Evolutionary conservation across 768 basidiomycete species (phyloP), one percentile per base, ranked within the genome.

Genomic region (Trametes elegans): DNA sequence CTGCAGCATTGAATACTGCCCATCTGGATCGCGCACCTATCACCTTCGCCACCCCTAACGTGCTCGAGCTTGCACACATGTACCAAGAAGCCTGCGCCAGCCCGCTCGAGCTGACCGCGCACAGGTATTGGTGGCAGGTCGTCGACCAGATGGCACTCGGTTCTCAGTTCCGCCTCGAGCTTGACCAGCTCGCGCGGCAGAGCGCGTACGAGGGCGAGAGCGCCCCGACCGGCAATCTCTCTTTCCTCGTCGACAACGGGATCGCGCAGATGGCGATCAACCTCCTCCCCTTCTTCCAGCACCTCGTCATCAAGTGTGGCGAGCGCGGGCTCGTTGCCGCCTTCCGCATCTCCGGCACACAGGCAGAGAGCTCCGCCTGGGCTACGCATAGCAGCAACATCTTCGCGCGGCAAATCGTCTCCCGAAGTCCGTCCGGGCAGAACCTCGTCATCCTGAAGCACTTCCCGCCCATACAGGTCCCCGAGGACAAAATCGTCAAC

Each of bases 231-330:
- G 80, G 74, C n/a, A 80, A 69, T 3, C 70, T 88, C 28, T 73
- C 76, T 3, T 90, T 84, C 74, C 74, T 94, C 2, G 66, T 80
- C n/a, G 77, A 84, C 7, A 70, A 82, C 38, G 93, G 94, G 5
- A 64, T 91, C 28, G 81, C 82, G 0, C 90, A 90, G 65, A 92
- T 87, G 83, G 87, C 90, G 7, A 71, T 93, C 45, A 80, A 85
- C 58, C 79, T 95, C 6, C 78, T 97, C 6, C 92, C 94, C 0
- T 88, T 90, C 72, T 88, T 98, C 65, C 82, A 85, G 57, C 82
- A 89, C 60, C 74, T 97, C 27, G 75, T 96, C 65, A 77, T 98
- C 66, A 98, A 98, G 71, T 89, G 87, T 53, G 94, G 95, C 14
- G 73, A 78, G 10, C 72, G 74, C 42, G 90, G 91, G 18, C 80